Evolutionary conservation across 176 grass and related monocot species (phyloP), one percentile per base, ranked within the genome.

Genomic region (Rhynchospora breviuscula): DNA sequence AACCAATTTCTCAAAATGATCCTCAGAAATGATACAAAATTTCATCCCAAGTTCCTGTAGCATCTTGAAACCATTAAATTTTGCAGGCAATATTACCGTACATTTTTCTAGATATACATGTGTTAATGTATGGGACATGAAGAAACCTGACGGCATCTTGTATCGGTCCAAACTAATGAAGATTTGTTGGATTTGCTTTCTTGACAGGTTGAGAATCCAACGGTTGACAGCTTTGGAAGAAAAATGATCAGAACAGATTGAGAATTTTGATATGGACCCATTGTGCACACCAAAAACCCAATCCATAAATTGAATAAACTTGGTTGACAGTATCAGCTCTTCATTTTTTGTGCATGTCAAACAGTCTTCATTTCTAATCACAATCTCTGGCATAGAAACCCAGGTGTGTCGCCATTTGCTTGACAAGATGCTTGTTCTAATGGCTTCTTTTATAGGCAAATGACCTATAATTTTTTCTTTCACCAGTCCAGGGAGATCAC

Each of bases 1-100:
- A 82, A 82, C 59, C 80, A 82, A 65, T 63, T 49, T 82, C 59
- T 82, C 80, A 82, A 82, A 82, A 65, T 82, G 45, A 26, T 62
- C 59, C 21, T 82, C 80, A 29, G 61, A 82, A 82, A 82, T 82
- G 7, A 49, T 63, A 62, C 80, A 82, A 29, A 67, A 82, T 82
- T 48, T 82, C 80, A 82, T 67, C 63, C 63, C 80, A 63, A 82
- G 59, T 59, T 62, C 63, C 63, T n/a, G 59, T 65, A 82, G 59
- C 80, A 66, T 65, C 43, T 82, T 82, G 21, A 82, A 82, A 49
- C 80, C 80, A 26, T 82, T 59, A 66, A 82, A 82, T 53, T 46
- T 82, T 65, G 60, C 25, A 18, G 80, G 80, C 80, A 82, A 67
- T 51, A 51, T 64, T 64, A 82, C 8, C 3, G 60, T 65, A 49